Conservation (phyloP, 768 basidiomycete genomes). For the Lepiota subincarnata region DNA sequence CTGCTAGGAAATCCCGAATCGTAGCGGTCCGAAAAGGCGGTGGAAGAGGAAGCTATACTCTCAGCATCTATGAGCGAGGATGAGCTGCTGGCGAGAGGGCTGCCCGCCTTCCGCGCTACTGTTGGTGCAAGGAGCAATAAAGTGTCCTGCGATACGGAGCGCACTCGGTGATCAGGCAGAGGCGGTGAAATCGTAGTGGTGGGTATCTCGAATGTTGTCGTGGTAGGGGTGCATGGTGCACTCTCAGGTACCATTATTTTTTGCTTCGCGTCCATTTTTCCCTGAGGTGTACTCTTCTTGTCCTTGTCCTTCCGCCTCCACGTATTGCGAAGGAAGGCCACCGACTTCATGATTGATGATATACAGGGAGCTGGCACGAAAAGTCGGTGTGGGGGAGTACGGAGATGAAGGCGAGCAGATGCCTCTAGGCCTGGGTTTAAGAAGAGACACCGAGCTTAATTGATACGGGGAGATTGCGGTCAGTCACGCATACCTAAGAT, state of each 20-base stretch:
- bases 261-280: not conserved
- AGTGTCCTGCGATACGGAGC: slow-evolving; percentile 1
- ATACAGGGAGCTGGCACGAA: slow-evolving; percentile 2
- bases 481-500: slow-evolving; percentile 21
- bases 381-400: not conserved
- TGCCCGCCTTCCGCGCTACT: not conserved
- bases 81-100: not conserved
- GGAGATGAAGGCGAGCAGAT: slow-evolving; percentile 6
- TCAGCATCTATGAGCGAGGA: slow-evolving; percentile 6
- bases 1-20: not conserved
- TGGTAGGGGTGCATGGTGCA: slow-evolving; percentile 5
- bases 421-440: slow-evolving; percentile 7
- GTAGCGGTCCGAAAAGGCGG: not conserved
- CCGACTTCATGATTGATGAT: slow-evolving; percentile 30
- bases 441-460: slow-evolving; percentile 16
- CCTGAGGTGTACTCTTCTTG: slow-evolving; percentile 1
- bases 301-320: slow-evolving; percentile 33
- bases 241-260: not conserved
- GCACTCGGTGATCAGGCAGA: not conserved
- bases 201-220: not conserved
- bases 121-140: not conserved
- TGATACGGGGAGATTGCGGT: slow-evolving; percentile 22
- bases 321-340: slow-evolving; percentile 34
- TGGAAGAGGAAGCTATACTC: not conserved
- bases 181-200: not conserved